Percentiles rank a stretch among this genome's conserved stretches.
Evolutionary conservation across 2,329 filamentous ascomycete genomes (phyloP).

Genomic region (Ascochyta pisi): DNA sequence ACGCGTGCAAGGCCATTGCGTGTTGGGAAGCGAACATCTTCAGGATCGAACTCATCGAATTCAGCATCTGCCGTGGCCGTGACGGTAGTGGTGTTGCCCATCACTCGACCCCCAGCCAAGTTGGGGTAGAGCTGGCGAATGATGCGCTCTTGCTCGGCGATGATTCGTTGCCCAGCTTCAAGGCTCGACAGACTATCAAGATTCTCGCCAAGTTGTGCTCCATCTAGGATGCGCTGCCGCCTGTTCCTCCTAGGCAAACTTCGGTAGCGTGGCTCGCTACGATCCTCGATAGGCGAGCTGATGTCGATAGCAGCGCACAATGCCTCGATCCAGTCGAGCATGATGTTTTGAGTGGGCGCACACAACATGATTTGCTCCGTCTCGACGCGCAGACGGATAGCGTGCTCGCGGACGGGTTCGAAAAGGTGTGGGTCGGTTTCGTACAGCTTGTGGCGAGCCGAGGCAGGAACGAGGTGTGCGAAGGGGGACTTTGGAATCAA

Average conservation of each 20-base stretch:
- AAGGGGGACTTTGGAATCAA: constrained; percentile 54
- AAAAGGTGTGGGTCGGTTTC: constrained; percentile 57
- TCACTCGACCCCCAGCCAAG: constrained; percentile 37
- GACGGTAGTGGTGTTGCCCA: constrained; percentile 18
- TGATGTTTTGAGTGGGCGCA: constrained; percentile 68
- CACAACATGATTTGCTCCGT: constrained; percentile 76
- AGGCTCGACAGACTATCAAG: constrained; percentile 40
- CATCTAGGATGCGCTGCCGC: constrained; percentile 47
- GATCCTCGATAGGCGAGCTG: constrained; percentile 72
- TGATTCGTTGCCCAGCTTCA: constrained; percentile 47
- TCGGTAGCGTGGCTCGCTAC: constrained; percentile 56
- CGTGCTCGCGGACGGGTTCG: constrained; percentile 60
- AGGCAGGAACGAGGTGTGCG: constrained; percentile 53
- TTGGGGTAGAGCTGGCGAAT: constrained; percentile 56
- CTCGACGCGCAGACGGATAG: constrained; percentile 75
- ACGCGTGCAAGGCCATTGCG: constrained; percentile 22
- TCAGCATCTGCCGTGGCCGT: constrained; percentile 37
- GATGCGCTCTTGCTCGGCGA: constrained; percentile 58
- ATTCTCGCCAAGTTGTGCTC: constrained; percentile 37
- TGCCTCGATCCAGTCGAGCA: constrained; percentile 72
- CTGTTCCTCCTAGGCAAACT: constrained; percentile 55
- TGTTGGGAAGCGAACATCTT: constrained; percentile 47
- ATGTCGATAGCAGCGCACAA: constrained; percentile 76
- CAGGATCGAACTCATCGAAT: constrained; percentile 47
- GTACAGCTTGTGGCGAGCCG: constrained; percentile 50